Conservation (phyloP, 768 basidiomycete species). For the Agaricus blazei region DNA sequence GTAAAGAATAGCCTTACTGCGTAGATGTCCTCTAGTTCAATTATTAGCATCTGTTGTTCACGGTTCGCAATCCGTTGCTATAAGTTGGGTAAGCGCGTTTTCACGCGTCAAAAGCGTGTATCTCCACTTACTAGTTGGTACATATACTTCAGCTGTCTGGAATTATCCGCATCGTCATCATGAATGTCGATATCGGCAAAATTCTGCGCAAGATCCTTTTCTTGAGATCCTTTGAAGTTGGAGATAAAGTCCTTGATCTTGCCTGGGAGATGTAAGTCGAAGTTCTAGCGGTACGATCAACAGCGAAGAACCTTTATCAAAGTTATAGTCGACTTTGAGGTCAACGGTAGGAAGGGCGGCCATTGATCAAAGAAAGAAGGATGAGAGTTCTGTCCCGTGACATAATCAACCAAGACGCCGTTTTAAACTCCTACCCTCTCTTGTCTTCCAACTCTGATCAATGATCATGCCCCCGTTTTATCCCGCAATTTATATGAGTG, state of each 20-base stretch:
- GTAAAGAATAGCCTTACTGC: slow-evolving; percentile 37
- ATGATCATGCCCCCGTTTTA: background rate
- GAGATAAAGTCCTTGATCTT: slow-evolving; percentile 69
- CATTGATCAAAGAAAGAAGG: slow-evolving; percentile 37
- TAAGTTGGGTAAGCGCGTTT: slow-evolving; percentile 17
- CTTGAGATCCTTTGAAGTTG: slow-evolving; percentile 51
- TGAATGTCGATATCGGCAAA: slow-evolving; percentile 70
- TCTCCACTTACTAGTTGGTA: slow-evolving; percentile 63
- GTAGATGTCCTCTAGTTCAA: slow-evolving; percentile 86
- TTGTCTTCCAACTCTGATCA: background rate
- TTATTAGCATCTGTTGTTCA: slow-evolving; percentile 81
- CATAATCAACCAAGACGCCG: too few relatives aligned
- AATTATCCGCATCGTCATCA: slow-evolving; percentile 35
- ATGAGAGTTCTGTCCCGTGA: background rate
- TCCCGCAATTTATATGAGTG: background rate
- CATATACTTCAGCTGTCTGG: slow-evolving; percentile 69
- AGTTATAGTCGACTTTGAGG: slow-evolving; percentile 60
- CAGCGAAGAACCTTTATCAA: slow-evolving; percentile 57
- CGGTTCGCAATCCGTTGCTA: slow-evolving; percentile 93
- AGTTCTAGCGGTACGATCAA: background rate
- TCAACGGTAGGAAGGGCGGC: slow-evolving; percentile 53
- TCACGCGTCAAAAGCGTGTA: slow-evolving; percentile 21
- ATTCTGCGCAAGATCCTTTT: slow-evolving; percentile 61
- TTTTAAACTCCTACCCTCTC: background rate
- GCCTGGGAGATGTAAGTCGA: slow-evolving; percentile 32